These are phyloP conservation scores for Fusarium buharicum DNA, from an alignment of 2,329 filamentous ascomycete genomes.

Conservation along the genomic window DNA sequence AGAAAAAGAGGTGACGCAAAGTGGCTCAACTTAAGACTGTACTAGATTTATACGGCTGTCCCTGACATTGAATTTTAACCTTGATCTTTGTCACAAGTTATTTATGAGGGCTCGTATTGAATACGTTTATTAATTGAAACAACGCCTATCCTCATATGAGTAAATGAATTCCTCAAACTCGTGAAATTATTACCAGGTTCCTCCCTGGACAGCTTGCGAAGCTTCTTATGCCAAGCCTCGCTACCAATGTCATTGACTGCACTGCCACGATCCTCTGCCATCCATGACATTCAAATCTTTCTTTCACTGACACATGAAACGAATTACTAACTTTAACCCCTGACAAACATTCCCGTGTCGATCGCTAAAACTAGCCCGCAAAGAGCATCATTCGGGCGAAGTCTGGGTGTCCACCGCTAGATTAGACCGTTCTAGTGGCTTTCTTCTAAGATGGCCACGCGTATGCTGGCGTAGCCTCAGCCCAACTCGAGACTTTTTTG, in stretches of 20 bases:
- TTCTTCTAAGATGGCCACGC: slow-evolving; percentile 29
- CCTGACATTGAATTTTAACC: slow-evolving; percentile 7
- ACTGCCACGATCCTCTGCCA: slow-evolving; percentile 36
- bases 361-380: slow-evolving; percentile 39
- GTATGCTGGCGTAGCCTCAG: slow-evolving; percentile 40
- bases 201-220: slow-evolving; percentile 33
- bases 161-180: not conserved
- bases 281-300: slow-evolving; percentile 18
- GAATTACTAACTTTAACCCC: slow-evolving; percentile 6
- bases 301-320: slow-evolving; percentile 29
- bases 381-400: slow-evolving; percentile 28
- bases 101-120: slow-evolving; percentile 2
- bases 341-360: slow-evolving; percentile 26
- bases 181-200: not conserved
- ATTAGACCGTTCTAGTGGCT: slow-evolving; percentile 21
- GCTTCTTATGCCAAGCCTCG: slow-evolving; percentile 27
- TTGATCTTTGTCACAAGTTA: not conserved
- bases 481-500: slow-evolving; percentile 4
- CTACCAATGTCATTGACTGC: slow-evolving; percentile 9
- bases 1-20: not conserved
- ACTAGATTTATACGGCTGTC: not conserved
- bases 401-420: slow-evolving; percentile 5
- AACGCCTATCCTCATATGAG: slow-evolving; percentile 18
- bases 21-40: not conserved
- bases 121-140: slow-evolving; percentile 1